Base-by-base conservation (phyloP, 257 asterid species). In the Solanum sparsipilum region DNA sequence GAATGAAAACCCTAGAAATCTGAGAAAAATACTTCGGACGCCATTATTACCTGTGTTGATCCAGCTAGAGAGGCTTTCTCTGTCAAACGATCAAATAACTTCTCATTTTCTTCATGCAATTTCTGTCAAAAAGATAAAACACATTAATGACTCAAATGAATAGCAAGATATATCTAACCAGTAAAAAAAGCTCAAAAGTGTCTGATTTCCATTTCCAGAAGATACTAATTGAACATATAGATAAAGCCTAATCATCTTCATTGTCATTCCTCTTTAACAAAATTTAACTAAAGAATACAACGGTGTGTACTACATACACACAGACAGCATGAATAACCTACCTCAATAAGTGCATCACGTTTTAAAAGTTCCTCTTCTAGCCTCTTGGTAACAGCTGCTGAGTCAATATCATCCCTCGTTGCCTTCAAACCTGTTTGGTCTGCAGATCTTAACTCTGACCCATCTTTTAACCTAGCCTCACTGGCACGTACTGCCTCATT, bases 331-430 rank as follows among this genome's bases (percentile, higher is more conserved):
- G 48, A 72, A 56, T 48, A 58, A 83, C 87, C 73, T 90, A 97
- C 99, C 99, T 97, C 99, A 90, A 97, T 97, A 90, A 97, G 98
- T 87, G 98, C 92, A 91, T 97, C 99, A 87, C 99, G 94, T 89
- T 97, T 97, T 92, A 93, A 89, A 92, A 97, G 98, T 93, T 97
- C 99, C 89, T 97, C 98, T 93, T 97, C 99, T 74, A 96, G 99
- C 90, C 95, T 95, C 90, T 88, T 94, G 86, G 98, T 95, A 93
- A 95, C 99, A 88, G 96, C 93, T 83, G 94, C 74, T 89, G 99
- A 94, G 90, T 95, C 95, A 92, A 94, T 89, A 87, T 86, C 91
- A 75, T 94, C 95, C 89, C 89, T 92, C 23, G 91, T 70, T 90
- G 91, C 70, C 89, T 90, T 92, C 86, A 88, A 67, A 87, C 89